Evolutionary conservation across 1,284 basidiomycete genomes (phyloP), one percentile per base, ranked within the genome.

Genomic region (Trametes versicolor): DNA sequence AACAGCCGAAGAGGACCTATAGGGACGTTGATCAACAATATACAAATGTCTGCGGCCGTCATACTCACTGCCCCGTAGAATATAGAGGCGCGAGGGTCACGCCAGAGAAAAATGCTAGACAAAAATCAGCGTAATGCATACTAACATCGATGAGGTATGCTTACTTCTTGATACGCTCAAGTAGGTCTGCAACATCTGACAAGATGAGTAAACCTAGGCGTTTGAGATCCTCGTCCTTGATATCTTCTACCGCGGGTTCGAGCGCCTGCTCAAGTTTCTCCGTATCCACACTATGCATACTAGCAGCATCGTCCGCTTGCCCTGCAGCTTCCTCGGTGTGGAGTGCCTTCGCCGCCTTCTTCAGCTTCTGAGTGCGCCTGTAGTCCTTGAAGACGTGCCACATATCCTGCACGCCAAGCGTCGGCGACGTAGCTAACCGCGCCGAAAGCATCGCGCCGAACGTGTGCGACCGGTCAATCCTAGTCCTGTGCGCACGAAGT

Each of bases 121-220:
- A 15, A n/a, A 52, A 2, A 27, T 53, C 48, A 61, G 50, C 54
- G 19, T 41, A 8, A 51, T 43, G 9, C 2, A 47, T 55, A 29
- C 17, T 60, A 12, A 34, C 49, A 8, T 27, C 52, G 0, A 32
- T 21, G 7, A 10, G 13, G 15, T 21, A 29, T 15, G 77, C 83
- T n/a, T 70, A 91, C 90, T 90, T 91, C 75, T 84, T 85, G 45
- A 90, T 69, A 41, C 89, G 81, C 73, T 93, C 91, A 67, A 91
- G 86, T 8, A 89, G 58, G 72, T 91, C 89, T 6, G 85, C 84
- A 34, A 87, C 70, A 53, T 84, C 82, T 54, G 80, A 80, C 59
- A 88, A 50, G 12, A 74, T 39, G 56, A 79, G 72, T 36, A 91
- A 70, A 2, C 77, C 66, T n/a, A 78, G 68, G 12, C 78, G 78